Evolutionary conservation across 768 basidiomycete genomes (phyloP).

Genomic region (Hypholoma sublateritium): DNA sequence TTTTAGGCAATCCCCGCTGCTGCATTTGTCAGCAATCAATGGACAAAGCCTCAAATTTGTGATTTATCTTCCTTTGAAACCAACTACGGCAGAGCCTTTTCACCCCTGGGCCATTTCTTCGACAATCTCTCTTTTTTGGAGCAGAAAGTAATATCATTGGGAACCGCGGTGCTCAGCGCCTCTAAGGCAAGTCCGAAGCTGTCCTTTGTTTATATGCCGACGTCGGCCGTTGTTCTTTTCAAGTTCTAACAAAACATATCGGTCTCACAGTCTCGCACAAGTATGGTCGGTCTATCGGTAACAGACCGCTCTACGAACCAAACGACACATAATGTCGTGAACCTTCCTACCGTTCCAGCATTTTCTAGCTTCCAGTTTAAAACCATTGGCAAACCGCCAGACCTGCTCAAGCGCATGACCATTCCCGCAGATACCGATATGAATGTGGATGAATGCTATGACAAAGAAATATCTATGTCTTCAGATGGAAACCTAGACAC

Average conservation of each 20-base stretch:
- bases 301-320: neutral
- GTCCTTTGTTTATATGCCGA: neutral
- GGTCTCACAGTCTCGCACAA: neutral
- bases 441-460: constrained; percentile 3
- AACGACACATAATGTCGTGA: neutral
- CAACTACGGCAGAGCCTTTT: neutral
- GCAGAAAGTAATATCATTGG: neutral
- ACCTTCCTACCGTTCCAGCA: constrained; percentile 19
- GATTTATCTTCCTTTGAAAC: neutral
- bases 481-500: constrained; percentile 3
- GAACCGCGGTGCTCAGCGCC: neutral
- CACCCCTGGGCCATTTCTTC: neutral
- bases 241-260: too few relatives aligned
- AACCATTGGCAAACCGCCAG: constrained; percentile 54
- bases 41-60: too few relatives aligned
- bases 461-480: constrained; percentile 2
- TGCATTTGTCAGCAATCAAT: too few relatives aligned
- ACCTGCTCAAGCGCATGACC: constrained; percentile 51
- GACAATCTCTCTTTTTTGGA: neutral
- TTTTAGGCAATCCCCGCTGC: too few relatives aligned
- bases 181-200: neutral
- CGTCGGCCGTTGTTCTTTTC: neutral
- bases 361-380: constrained; percentile 49
- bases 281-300: neutral
- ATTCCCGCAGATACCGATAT: constrained; percentile 24